Evolutionary conservation across 345 rosid genomes (phyloP).

Genomic region (Conringia planisiliqua): DNA sequence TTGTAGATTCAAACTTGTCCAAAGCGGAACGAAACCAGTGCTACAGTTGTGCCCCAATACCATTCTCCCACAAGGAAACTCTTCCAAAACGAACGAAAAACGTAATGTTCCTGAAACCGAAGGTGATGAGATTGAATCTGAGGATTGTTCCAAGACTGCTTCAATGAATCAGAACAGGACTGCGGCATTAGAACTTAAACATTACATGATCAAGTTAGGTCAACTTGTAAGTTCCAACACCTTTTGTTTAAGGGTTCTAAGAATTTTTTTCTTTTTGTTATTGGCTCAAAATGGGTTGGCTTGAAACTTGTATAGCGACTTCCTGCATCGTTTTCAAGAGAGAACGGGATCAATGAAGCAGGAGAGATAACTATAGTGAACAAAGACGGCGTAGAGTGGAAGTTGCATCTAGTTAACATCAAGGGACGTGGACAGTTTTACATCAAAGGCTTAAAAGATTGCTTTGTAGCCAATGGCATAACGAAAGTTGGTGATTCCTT

Average conservation of each 20-base stretch:
- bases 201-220: not conserved
- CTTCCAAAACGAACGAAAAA: slow-evolving; percentile 3
- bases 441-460: slow-evolving; percentile 2
- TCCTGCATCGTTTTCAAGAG: slow-evolving; percentile 4
- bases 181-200: not conserved
- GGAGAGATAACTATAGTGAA: slow-evolving; percentile 20
- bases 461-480: slow-evolving; percentile 8
- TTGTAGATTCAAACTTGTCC: slow-evolving; percentile 12
- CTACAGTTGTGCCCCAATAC: slow-evolving; percentile 10
- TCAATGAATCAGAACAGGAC: not conserved
- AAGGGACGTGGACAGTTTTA: slow-evolving; percentile 26
- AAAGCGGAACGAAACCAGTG: slow-evolving; percentile 16
- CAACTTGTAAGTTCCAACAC: slow-evolving; percentile 24
- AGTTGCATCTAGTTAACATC: slow-evolving; percentile 3
- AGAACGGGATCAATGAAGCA: slow-evolving; percentile 7
- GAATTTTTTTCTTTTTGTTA: not conserved
- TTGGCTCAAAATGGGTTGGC: not conserved
- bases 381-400: slow-evolving; percentile 22
- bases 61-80: not conserved
- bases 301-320: slow-evolving; percentile 12
- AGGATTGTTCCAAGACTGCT: not conserved
- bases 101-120: not conserved
- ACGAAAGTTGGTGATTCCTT: slow-evolving; percentile 16
- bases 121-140: not conserved
- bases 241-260: not conserved